phyloP scores from a whole-genome alignment of 495 filamentous ascomycete species.

The Tetracladium setigerum region DNA sequence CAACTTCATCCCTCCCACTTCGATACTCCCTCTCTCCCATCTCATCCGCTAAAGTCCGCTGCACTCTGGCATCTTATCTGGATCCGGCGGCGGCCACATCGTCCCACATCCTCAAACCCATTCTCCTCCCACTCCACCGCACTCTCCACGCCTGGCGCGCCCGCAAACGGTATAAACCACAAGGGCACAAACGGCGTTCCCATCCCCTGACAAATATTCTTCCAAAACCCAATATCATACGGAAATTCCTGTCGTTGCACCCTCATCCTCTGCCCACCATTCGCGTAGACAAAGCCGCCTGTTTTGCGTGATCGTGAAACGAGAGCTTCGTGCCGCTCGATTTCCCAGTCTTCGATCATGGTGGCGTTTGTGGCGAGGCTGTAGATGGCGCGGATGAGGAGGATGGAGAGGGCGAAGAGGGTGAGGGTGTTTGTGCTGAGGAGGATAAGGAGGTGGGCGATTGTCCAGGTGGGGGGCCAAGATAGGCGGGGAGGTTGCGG shows the following conservation, averaged over 20 bases:
- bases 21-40: constrained; percentile 37
- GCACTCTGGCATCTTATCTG: constrained; percentile 61
- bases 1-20: constrained; percentile 39
- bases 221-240: constrained; percentile 84
- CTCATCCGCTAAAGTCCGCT: neutral
- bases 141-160: constrained; percentile 25
- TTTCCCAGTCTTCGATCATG: constrained; percentile 91
- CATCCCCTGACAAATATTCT: constrained; percentile 70
- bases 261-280: constrained; percentile 41
- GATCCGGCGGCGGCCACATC: constrained; percentile 83
- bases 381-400: constrained; percentile 43
- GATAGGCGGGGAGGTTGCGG: constrained; percentile 68
- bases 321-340: constrained; percentile 75
- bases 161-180: constrained; percentile 43
- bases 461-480: constrained; percentile 62
- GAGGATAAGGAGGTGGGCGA: constrained; percentile 61
- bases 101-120: constrained; percentile 67
- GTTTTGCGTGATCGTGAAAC: constrained; percentile 50
- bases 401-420: constrained; percentile 55
- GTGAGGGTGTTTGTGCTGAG: constrained; percentile 52
- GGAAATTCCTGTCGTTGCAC: constrained; percentile 74
- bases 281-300: constrained; percentile 52
- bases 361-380: constrained; percentile 48
- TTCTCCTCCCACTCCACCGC: constrained; percentile 59
- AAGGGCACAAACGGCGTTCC: constrained; percentile 43